Conservation (phyloP, 148 eudicot species). For the Rhododendron molle region DNA sequence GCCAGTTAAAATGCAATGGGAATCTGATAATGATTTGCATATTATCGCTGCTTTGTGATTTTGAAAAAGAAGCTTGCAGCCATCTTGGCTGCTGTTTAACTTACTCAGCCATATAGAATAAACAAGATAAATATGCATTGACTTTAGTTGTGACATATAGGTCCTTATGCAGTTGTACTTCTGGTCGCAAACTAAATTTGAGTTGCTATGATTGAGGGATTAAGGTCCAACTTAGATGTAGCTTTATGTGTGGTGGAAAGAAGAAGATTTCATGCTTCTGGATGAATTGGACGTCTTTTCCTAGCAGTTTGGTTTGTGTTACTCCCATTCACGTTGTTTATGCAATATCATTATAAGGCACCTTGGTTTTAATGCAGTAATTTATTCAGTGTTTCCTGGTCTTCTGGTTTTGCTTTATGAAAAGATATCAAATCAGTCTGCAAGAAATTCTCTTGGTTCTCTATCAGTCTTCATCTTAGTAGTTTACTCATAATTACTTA, state of each 20-base stretch:
- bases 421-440: background rate
- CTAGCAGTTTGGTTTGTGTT: background rate
- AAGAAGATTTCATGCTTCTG: background rate
- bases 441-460: background rate
- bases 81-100: background rate
- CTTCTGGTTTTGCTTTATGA: background rate
- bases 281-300: background rate
- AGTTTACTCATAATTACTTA: constrained; percentile 18
- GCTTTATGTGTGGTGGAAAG: background rate
- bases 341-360: background rate
- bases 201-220: background rate
- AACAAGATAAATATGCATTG: background rate
- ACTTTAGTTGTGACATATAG: background rate
- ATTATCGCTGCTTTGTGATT: background rate
- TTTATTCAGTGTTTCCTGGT: background rate
- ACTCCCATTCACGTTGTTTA: background rate
- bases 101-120: background rate
- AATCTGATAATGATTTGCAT: background rate
- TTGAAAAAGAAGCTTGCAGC: background rate
- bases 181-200: background rate
- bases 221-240: background rate
- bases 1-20: background rate
- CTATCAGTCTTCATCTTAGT: background rate
- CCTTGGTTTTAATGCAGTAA: background rate
- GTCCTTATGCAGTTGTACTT: background rate